Conservation (phyloP, 805 yeast genomes). For the Metschnikowia vanudenii region DNA sequence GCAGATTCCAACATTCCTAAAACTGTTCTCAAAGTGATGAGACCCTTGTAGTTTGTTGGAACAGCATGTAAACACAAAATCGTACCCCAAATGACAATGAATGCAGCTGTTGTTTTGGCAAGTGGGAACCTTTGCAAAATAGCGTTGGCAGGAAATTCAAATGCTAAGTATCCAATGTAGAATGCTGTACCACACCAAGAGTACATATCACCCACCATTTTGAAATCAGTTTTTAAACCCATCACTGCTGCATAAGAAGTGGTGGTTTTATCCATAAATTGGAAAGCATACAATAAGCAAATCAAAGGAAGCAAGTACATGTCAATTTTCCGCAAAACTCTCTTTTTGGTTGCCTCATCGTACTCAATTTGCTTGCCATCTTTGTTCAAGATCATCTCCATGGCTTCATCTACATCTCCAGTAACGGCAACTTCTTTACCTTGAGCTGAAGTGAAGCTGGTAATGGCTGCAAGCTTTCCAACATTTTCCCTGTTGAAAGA, state of each 20-base stretch:
- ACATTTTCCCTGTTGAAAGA: constrained; percentile 18
- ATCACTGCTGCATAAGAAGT: constrained; percentile 62
- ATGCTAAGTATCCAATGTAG: constrained; percentile 61
- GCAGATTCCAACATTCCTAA: constrained; percentile 53
- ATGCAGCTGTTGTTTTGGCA: constrained; percentile 47
- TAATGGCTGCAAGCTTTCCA: constrained; percentile 16
- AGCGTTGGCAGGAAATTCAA: constrained; percentile 49
- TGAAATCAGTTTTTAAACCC: constrained; percentile 54
- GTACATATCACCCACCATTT: constrained; percentile 42
- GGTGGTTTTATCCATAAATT: constrained; percentile 59
- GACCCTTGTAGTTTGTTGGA: constrained; percentile 43
- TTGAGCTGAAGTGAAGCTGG: constrained; percentile 19
- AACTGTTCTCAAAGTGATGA: constrained; percentile 47
- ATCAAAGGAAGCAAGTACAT: constrained; percentile 46
- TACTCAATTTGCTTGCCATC: constrained; percentile 23
- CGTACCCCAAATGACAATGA: constrained; percentile 62
- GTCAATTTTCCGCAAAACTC: constrained; percentile 54
- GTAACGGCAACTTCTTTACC: constrained; percentile 26
- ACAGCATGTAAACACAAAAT: constrained; percentile 54
- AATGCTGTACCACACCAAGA: constrained; percentile 53
- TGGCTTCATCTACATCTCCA: constrained; percentile 47
- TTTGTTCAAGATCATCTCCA: constrained; percentile 38
- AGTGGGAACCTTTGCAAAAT: constrained; percentile 57
- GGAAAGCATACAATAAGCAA: constrained; percentile 54
- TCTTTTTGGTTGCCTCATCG: constrained; percentile 21